These are phyloP conservation scores for Clonostachys solani DNA, from an alignment of 2,329 filamentous ascomycete species.

Conservation along the genomic window DNA sequence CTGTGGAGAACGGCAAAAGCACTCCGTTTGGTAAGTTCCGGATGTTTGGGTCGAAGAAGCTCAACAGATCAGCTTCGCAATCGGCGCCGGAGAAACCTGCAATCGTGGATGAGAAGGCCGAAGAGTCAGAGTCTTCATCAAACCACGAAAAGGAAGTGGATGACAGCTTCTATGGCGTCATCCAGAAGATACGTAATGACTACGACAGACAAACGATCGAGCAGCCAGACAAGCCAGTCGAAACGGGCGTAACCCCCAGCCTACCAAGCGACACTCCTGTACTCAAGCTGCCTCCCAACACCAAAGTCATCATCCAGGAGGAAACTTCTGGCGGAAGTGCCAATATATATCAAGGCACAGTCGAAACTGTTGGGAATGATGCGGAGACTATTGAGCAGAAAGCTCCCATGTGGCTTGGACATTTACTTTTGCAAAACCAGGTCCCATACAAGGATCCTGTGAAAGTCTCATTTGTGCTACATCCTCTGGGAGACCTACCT, in stretches of 20 bases:
- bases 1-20: slow-evolving; percentile 49
- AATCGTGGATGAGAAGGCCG: slow-evolving; percentile 71
- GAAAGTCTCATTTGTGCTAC: slow-evolving; percentile 91
- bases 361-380: slow-evolving; percentile 71
- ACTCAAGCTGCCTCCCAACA: slow-evolving; percentile 64
- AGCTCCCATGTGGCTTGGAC: slow-evolving; percentile 88
- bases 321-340: slow-evolving; percentile 65
- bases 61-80: slow-evolving; percentile 61
- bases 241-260: slow-evolving; percentile 64
- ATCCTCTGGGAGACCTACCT: slow-evolving; percentile 73
- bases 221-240: slow-evolving; percentile 46
- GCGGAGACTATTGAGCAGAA: slow-evolving; percentile 80
- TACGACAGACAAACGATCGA: slow-evolving; percentile 67
- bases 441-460: slow-evolving; percentile 85
- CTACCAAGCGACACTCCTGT: slow-evolving; percentile 71
- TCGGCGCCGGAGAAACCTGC: slow-evolving; percentile 65
- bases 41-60: slow-evolving; percentile 83
- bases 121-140: slow-evolving; percentile 55
- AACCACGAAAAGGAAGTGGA: slow-evolving; percentile 70
- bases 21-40: slow-evolving; percentile 80
- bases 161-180: slow-evolving; percentile 67
- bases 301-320: slow-evolving; percentile 66
- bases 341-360: slow-evolving; percentile 87
- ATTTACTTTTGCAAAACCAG: slow-evolving; percentile 79
- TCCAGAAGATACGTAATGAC: slow-evolving; percentile 68